Evolutionary conservation across 1,284 basidiomycete genomes (phyloP).

Genomic region (Cutaneotrichosporon mucoides): DNA sequence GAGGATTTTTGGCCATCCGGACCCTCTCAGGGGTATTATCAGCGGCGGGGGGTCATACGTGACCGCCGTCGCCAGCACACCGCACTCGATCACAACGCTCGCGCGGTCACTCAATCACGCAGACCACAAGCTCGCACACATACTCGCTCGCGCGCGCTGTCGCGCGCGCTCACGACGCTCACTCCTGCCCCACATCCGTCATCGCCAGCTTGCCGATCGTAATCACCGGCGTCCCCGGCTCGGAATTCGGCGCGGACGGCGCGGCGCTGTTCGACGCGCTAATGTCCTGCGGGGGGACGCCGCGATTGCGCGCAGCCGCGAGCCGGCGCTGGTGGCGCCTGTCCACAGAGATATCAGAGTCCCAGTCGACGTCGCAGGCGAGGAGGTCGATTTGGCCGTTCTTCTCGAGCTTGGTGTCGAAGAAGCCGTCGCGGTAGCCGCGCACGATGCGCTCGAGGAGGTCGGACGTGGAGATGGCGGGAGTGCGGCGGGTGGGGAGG

Average conservation of each 20-base stretch:
- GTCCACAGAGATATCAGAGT: slow-evolving; percentile 29
- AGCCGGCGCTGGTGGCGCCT: slow-evolving; percentile 14
- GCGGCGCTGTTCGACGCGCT: not conserved
- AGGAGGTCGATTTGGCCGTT: slow-evolving; percentile 49
- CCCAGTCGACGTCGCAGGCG: slow-evolving; percentile 50
- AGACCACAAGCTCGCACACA: too few relatives aligned
- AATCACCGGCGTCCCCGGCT: not conserved
- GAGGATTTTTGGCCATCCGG: too few relatives aligned
- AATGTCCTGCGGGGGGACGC: not conserved
- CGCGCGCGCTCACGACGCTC: not conserved
- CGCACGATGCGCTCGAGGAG: slow-evolving; percentile 83
- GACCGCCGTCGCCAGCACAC: too few relatives aligned
- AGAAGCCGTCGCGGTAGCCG: slow-evolving; percentile 72
- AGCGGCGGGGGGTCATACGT: too few relatives aligned
- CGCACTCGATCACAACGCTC: too few relatives aligned
- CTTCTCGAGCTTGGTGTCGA: slow-evolving; percentile 83
- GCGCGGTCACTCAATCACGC: too few relatives aligned
- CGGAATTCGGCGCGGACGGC: not conserved
- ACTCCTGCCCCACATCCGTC: too few relatives aligned
- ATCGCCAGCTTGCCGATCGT: not conserved
- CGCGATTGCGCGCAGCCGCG: slow-evolving; percentile 5
- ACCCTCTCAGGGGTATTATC: too few relatives aligned
- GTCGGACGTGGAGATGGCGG: slow-evolving; percentile 89
- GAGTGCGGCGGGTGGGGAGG: slow-evolving; percentile 89
- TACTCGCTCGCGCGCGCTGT: not conserved